Evolutionary conservation across 2,329 filamentous ascomycete species (phyloP).

Genomic region (Diaporthe helianthi): DNA sequence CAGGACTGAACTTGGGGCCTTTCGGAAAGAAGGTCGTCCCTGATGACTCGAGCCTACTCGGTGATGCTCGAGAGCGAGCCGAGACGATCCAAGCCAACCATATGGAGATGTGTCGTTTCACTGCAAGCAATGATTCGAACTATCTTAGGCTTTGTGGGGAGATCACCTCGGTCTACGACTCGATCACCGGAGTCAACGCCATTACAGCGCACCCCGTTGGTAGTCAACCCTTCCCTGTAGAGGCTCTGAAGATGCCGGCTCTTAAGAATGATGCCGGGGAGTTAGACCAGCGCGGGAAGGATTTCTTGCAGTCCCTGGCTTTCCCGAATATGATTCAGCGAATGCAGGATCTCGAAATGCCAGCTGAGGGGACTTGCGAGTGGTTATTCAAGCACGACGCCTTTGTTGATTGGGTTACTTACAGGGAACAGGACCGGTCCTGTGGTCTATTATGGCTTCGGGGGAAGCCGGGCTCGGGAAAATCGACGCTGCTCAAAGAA

Average conservation of each 20-base stretch:
- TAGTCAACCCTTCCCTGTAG: not conserved
- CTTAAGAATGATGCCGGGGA: not conserved
- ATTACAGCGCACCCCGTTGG: not conserved
- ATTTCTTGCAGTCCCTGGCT: not conserved
- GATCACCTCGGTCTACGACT: not conserved
- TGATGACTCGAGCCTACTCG: not conserved
- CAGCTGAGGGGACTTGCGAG: not conserved
- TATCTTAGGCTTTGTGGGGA: not conserved
- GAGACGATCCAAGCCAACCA: slow-evolving; percentile 3
- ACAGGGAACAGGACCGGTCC: not conserved
- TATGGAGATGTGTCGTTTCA: slow-evolving; percentile 8
- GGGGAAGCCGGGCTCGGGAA: not conserved
- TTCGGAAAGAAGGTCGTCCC: not conserved
- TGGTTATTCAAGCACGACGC: not conserved
- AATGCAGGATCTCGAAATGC: not conserved
- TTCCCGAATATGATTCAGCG: slow-evolving; percentile 6
- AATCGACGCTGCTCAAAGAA: slow-evolving; percentile 2
- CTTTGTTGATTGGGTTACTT: not conserved
- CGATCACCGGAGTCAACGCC: not conserved
- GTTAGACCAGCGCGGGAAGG: not conserved
- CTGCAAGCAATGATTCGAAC: not conserved
- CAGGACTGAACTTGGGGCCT: not conserved
- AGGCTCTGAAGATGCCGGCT: not conserved
- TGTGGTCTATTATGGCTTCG: not conserved
- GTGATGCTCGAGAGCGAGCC: not conserved